Evolutionary conservation across 1,284 basidiomycete genomes (phyloP).

Genomic region (Malassezia nana): DNA sequence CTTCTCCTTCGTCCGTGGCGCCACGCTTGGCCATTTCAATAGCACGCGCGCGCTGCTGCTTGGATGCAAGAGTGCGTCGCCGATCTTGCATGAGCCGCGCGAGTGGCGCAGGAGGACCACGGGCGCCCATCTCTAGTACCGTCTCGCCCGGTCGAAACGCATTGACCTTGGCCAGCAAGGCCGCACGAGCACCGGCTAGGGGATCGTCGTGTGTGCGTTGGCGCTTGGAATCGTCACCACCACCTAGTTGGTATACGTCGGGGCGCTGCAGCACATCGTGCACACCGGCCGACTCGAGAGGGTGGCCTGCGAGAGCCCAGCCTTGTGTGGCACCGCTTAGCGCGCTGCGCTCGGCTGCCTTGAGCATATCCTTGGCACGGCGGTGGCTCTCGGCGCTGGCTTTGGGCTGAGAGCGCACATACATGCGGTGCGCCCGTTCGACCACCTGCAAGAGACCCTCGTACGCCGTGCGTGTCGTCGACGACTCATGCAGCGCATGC

Average conservation of each 20-base stretch:
- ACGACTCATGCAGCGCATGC: conserved; percentile 50
- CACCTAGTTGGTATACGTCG: conserved; percentile 25
- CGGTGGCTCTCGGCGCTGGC: conserved; percentile 75
- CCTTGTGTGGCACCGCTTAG: conserved; percentile 25
- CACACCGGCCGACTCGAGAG: conserved; percentile 59
- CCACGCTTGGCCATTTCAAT: conserved; percentile 38
- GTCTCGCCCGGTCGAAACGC: conserved; percentile 80
- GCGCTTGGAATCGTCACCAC: conserved; percentile 12
- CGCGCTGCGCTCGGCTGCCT: conserved; percentile 46
- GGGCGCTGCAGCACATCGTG: conserved; percentile 57
- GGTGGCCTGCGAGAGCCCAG: conserved; percentile 58
- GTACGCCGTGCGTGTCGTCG: conserved; percentile 56
- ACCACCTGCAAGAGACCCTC: conserved; percentile 72
- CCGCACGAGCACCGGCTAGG: conserved; percentile 53
- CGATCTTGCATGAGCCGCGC: conserved; percentile 72
- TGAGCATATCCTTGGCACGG: conserved; percentile 76
- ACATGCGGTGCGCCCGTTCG: conserved; percentile 80
- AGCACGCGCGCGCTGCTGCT: conserved; percentile 49
- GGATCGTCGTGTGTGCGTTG: conserved; percentile 2
- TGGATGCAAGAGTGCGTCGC: conserved; percentile 63
- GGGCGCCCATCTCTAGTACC: conserved; percentile 75
- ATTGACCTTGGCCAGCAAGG: conserved; percentile 65
- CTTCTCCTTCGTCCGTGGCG: conserved; percentile 23
- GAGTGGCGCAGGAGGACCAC: conserved; percentile 55
- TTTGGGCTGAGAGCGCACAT: conserved; percentile 82